Evolutionary conservation across 805 yeast species (phyloP).

Genomic region (Pichia eremophila): DNA sequence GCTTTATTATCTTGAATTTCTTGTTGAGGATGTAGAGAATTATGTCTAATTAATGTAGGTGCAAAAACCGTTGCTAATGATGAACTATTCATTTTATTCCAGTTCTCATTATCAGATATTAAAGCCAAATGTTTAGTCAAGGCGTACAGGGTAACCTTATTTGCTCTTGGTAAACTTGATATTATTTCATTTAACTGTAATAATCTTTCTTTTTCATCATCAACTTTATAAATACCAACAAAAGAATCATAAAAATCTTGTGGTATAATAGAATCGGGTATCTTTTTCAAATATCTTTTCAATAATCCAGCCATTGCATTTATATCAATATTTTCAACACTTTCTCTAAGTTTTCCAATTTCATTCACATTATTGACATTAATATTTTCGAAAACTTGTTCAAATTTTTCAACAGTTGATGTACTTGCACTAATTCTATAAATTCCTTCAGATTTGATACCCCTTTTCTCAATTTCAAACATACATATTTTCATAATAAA

Average conservation of each 20-base stretch:
- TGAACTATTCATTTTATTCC: slow-evolving; percentile 74
- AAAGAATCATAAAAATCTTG: slow-evolving; percentile 57
- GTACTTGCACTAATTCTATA: slow-evolving; percentile 85
- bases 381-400: slow-evolving; percentile 25
- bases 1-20: slow-evolving; percentile 81
- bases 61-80: slow-evolving; percentile 90
- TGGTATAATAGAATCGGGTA: slow-evolving; percentile 80
- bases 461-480: slow-evolving; percentile 67
- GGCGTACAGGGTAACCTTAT: slow-evolving; percentile 44
- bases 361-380: slow-evolving; percentile 24
- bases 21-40: slow-evolving; percentile 51
- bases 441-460: slow-evolving; percentile 74
- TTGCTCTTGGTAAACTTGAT: slow-evolving; percentile 54
- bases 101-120: slow-evolving; percentile 42
- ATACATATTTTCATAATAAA: slow-evolving; percentile 62
- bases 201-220: slow-evolving; percentile 24
- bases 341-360: slow-evolving; percentile 17
- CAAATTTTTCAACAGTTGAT: slow-evolving; percentile 44
- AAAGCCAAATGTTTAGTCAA: slow-evolving; percentile 57
- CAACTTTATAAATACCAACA: slow-evolving; percentile 41
- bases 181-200: slow-evolving; percentile 38
- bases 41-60: slow-evolving; percentile 78
- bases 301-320: slow-evolving; percentile 81
- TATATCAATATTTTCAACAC: slow-evolving; percentile 43
- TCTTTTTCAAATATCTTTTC: slow-evolving; percentile 75